A percentile compares a stretch with the other conserved stretches of the same genome.
Evolutionary conservation across 768 basidiomycete genomes (phyloP).

Genomic region (Leccinum uliginosum): DNA sequence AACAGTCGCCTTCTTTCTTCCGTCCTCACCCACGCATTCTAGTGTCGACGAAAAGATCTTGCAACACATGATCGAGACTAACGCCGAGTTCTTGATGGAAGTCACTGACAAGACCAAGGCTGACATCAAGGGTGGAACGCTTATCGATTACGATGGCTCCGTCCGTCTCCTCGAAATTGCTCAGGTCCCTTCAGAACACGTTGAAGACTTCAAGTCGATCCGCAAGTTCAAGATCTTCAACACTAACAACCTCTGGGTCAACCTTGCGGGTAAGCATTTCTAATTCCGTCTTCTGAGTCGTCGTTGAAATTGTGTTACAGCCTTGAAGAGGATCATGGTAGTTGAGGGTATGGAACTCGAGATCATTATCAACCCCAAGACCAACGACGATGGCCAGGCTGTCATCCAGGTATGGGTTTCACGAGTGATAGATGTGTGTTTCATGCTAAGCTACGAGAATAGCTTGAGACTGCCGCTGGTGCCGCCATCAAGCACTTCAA

Average conservation of each 20-base stretch:
- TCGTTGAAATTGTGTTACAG: conserved; percentile 25
- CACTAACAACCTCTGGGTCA: conserved; percentile 63
- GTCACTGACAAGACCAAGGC: conserved; percentile 84
- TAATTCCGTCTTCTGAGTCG: neutral
- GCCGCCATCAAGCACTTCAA: conserved; percentile 72
- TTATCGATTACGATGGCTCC: conserved; percentile 65
- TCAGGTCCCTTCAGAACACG: conserved; percentile 67
- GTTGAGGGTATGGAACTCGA: conserved; percentile 66
- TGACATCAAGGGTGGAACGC: conserved; percentile 70
- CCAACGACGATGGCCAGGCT: conserved; percentile 62
- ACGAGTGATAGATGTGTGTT: neutral
- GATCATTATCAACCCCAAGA: conserved; percentile 75
- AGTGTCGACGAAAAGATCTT: conserved; percentile 67
- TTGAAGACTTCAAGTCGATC: conserved; percentile 71
- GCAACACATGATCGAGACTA: conserved; percentile 59
- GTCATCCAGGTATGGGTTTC: conserved; percentile 53
- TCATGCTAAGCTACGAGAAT: conserved; percentile 3
- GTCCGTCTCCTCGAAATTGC: conserved; percentile 73
- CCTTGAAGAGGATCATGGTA: conserved; percentile 74
- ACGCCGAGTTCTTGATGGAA: conserved; percentile 70
- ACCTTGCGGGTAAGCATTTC: conserved; percentile 38
- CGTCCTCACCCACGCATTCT: conserved; percentile 2
- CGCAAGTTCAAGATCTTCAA: conserved; percentile 83
- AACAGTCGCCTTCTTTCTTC: neutral
- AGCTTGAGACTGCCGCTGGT: conserved; percentile 74